These are phyloP conservation scores for Chimonanthus salicifolius DNA, from an alignment of 164 flowering plant species.

Conservation along the genomic window DNA sequence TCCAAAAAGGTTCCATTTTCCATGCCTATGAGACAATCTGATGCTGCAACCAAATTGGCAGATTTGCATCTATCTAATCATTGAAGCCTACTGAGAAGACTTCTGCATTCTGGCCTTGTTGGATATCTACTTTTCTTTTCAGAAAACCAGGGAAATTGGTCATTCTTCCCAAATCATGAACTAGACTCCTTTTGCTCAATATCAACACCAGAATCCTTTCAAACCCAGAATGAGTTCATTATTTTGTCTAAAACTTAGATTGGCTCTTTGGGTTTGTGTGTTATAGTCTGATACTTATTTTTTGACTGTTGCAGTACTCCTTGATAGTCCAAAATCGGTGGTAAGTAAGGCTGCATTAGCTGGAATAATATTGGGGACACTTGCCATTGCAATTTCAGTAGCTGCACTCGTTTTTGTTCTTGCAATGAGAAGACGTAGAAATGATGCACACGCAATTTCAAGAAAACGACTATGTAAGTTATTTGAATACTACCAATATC, in stretches of 20 bases:
- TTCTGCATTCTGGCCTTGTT: background rate
- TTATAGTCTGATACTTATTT: background rate
- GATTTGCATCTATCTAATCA: background rate
- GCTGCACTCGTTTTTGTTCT: conserved; percentile 48
- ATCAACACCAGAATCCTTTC: background rate
- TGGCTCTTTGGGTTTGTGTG: background rate
- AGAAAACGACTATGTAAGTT: conserved; percentile 50
- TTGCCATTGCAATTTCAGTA: conserved; percentile 42
- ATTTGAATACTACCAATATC: background rate
- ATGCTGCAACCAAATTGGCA: background rate
- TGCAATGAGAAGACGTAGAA: conserved; percentile 30
- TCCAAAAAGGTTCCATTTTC: background rate
- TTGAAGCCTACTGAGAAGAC: background rate
- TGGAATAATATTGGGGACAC: conserved; percentile 38
- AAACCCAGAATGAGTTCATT: background rate
- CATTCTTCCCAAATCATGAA: background rate
- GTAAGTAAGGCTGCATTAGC: conserved; percentile 50
- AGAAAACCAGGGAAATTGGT: background rate
- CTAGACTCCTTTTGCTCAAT: background rate
- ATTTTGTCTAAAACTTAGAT: background rate
- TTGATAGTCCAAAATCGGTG: conserved; percentile 26
- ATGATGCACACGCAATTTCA: conserved; percentile 20
- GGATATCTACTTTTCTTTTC: background rate
- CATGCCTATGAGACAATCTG: background rate
- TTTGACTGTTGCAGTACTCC: conserved; percentile 20